Conservation (phyloP, 2,329 filamentous ascomycete genomes). For the Fusarium sp. region DNA sequence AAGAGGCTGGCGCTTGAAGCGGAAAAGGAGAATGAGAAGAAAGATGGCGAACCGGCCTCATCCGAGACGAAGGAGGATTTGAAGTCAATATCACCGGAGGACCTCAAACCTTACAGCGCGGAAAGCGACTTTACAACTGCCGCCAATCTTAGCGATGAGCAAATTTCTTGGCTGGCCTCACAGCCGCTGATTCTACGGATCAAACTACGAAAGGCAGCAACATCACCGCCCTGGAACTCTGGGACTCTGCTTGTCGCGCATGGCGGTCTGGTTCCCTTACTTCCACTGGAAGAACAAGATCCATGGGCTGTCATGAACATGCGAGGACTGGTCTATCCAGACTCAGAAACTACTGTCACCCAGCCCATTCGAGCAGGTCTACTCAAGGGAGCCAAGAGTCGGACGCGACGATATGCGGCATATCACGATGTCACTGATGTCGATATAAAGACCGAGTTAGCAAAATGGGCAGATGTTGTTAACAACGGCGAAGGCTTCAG, state of each 20-base stretch:
- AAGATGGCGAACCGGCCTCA: not conserved
- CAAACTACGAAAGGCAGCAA: not conserved
- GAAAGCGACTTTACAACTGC: constrained; percentile 33
- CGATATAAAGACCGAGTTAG: not conserved
- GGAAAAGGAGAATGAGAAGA: not conserved
- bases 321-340: constrained; percentile 72
- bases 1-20: not conserved
- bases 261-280: constrained; percentile 79
- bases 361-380: constrained; percentile 13
- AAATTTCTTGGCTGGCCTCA: constrained; percentile 26
- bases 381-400: constrained; percentile 26
- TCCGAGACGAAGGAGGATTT: not conserved
- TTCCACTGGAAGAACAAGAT: constrained; percentile 74
- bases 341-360: not conserved
- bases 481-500: not conserved
- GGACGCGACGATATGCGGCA: constrained; percentile 10
- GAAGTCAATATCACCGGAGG: not conserved
- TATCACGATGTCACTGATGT: not conserved
- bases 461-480: not conserved
- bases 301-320: constrained; percentile 87
- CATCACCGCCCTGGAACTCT: constrained; percentile 26
- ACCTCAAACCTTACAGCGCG: constrained; percentile 25
- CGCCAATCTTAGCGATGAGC: not conserved
- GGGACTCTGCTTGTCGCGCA: constrained; percentile 71
- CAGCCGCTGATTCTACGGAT: constrained; percentile 30